Evolutionary conservation across 2,329 filamentous ascomycete genomes (phyloP).

Genomic region (Pezicula rhizophila): DNA sequence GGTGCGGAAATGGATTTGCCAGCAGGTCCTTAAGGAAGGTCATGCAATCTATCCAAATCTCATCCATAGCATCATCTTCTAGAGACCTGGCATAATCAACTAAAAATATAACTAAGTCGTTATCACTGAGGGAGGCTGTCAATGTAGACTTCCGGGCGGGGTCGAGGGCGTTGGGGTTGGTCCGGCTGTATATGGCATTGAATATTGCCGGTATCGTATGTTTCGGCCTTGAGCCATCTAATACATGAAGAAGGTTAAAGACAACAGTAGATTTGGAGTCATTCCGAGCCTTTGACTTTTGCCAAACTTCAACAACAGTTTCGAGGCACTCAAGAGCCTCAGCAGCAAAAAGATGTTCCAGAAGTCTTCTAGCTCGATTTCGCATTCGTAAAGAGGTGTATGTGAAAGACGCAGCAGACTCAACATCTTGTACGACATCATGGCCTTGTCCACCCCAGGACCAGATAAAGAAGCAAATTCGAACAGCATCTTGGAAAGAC

Average conservation of each 20-base stretch:
- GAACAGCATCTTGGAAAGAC: slow-evolving; percentile 94
- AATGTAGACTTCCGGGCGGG: slow-evolving; percentile 77
- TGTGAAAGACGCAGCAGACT: slow-evolving; percentile 74
- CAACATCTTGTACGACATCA: slow-evolving; percentile 56
- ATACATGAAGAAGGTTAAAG: slow-evolving; percentile 80
- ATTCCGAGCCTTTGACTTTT: slow-evolving; percentile 40
- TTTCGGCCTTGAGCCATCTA: slow-evolving; percentile 86
- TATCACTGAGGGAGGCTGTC: slow-evolving; percentile 76
- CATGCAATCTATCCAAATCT: slow-evolving; percentile 95
- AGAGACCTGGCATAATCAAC: slow-evolving; percentile 85
- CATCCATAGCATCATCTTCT: slow-evolving; percentile 95
- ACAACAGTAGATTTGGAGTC: slow-evolving; percentile 55
- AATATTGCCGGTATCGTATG: slow-evolving; percentile 91
- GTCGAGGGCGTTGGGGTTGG: slow-evolving; percentile 76
- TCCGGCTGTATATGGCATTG: slow-evolving; percentile 92
- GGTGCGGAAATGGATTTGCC: slow-evolving; percentile 88
- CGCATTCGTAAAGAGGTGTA: slow-evolving; percentile 89
- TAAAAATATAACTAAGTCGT: slow-evolving; percentile 80
- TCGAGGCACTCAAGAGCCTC: slow-evolving; percentile 92
- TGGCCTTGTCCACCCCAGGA: slow-evolving; percentile 72
- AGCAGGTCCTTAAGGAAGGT: slow-evolving; percentile 85
- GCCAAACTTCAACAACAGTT: slow-evolving; percentile 83
- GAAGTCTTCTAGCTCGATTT: slow-evolving; percentile 77
- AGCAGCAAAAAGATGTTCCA: slow-evolving; percentile 88
- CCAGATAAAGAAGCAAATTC: slow-evolving; percentile 91